Conservation (phyloP, 1,284 basidiomycete genomes). For the Cutaneotrichosporon mucoides region DNA sequence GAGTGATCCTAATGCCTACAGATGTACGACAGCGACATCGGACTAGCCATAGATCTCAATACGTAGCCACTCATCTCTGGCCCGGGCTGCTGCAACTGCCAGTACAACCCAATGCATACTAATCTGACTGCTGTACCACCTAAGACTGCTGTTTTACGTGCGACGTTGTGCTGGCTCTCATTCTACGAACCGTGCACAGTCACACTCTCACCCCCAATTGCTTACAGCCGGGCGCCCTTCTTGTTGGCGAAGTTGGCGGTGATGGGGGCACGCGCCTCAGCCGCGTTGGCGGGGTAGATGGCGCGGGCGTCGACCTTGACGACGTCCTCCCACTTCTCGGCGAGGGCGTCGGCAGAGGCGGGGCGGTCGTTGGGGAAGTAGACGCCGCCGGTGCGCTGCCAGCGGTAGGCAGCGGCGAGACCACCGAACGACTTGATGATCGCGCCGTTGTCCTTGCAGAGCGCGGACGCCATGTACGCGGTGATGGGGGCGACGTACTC, state of each 20-base stretch:
- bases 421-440: conserved; percentile 89
- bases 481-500: conserved; percentile 91
- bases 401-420: conserved; percentile 86
- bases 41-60: no score
- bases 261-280: conserved; percentile 72
- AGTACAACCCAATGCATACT: no score
- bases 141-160: no score
- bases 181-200: no score
- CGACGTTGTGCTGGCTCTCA: no score
- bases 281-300: conserved; percentile 66
- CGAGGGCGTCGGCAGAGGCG: conserved; percentile 72
- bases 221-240: not conserved
- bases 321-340: conserved; percentile 72
- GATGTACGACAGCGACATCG: no score
- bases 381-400: conserved; percentile 77
- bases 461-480: conserved; percentile 81
- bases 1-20: no score
- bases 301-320: conserved; percentile 78
- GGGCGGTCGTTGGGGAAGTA: conserved; percentile 71
- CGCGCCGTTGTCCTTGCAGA: conserved; percentile 67
- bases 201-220: not conserved
- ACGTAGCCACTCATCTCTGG: no score
- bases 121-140: no score
- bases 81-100: no score
- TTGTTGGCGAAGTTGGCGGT: conserved; percentile 73